Evolutionary conservation across 2,329 filamentous ascomycete species (phyloP), one percentile per base, ranked within the genome.

Genomic region (Phyllosticta citriasiana): DNA sequence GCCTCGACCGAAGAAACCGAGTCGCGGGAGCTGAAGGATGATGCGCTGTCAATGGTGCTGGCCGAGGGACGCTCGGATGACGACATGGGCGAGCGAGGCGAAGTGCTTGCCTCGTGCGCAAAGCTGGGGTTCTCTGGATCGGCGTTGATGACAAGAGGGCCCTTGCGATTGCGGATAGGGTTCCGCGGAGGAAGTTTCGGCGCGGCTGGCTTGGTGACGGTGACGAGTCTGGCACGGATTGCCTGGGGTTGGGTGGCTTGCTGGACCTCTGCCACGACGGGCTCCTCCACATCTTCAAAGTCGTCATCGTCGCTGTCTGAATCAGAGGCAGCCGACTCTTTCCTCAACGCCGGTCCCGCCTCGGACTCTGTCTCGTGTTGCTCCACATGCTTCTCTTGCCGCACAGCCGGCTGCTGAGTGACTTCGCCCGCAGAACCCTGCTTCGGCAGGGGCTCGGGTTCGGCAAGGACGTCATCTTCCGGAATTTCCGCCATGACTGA

Each of bases 131-230:
- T 58, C 5, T 55, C 47, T 5, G 60, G 60, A 33, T 58, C 55
- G 22, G 60, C 60, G 24, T 55, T 62, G 60, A 75, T 68, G 55
- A 73, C 72, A 25, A 74, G 65, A 22, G 69, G 68, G 25, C 68
- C 68, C 51, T 64, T 64, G 51, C 73, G 66, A 59, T 70, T 73
- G 51, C 78, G 76, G 63, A 86, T 85, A 0, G 90, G 88, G 69
- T 88, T 96, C 55, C 91, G 81, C 2, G 84, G 81, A 1, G 92
- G 92, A 12, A 96, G 81, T 8, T 88, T 85, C 1, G 92, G 91
- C 0, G 90, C 84, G 1, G 86, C 75, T 40, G 91, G 83, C 75
- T 93, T 95, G 12, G 89, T 85, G 62, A 97, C 96, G 54, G 85
- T 91, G 27, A 97, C 89, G 57, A 97, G 79, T 57, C 88, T 87